phyloP scores from a whole-genome alignment of 1,139 yeast species.

The Saccharomyces hybrid region DNA sequence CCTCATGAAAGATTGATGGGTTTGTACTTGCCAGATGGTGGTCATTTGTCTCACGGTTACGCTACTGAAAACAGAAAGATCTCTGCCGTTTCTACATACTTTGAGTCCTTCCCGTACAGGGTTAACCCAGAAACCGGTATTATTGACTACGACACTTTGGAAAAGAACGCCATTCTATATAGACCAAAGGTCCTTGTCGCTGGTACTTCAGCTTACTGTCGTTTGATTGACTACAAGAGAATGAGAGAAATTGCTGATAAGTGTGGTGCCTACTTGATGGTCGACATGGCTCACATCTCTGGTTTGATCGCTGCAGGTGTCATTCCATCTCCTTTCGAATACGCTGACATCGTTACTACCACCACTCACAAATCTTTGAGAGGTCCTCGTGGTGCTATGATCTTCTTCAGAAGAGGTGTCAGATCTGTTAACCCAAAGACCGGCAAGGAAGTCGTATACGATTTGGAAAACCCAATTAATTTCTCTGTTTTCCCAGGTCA shows the following conservation, averaged over 20 bases:
- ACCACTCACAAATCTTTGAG: conserved; percentile 97
- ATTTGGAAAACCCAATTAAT: conserved; percentile 90
- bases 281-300: conserved; percentile 98
- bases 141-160: conserved; percentile 91
- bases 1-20: conserved; percentile 97
- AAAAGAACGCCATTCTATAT: conserved; percentile 78
- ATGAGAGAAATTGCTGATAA: conserved; percentile 95
- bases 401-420: conserved; percentile 95
- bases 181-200: conserved; percentile 96
- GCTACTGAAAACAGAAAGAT: conserved; percentile 94
- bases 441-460: conserved; percentile 83
- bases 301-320: conserved; percentile 96
- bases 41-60: conserved; percentile 96
- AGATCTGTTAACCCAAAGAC: conserved; percentile 84
- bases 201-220: conserved; percentile 96
- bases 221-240: conserved; percentile 89
- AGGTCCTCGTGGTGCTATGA: conserved; percentile 99
- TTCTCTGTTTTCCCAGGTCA: conserved; percentile 99
- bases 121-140: conserved; percentile 85
- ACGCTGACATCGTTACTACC: conserved; percentile 95
- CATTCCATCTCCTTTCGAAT: conserved; percentile 90
- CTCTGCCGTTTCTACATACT: conserved; percentile 91
- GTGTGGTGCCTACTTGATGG: conserved; percentile 92
- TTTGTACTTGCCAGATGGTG: conserved; percentile 94
- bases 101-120: conserved; percentile 98